Percentiles rank a stretch among this genome's conserved stretches.
Conservation (phyloP, 352 stramenopile species). For the Phytophthora fragariaefolia region DNA sequence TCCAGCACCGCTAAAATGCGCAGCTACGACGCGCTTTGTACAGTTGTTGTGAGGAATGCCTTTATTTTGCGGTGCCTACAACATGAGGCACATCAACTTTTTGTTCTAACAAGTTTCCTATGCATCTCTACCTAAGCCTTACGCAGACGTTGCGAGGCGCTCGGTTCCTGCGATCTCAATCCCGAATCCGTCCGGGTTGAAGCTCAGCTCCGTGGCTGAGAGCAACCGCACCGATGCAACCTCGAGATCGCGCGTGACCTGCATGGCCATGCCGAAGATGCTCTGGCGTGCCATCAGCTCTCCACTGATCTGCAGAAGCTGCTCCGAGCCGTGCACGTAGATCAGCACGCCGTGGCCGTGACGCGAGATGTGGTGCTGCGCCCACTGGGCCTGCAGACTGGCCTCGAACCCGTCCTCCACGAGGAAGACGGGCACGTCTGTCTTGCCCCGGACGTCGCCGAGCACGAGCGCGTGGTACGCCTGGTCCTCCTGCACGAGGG, state of each 20-base stretch:
- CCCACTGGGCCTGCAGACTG: conserved; percentile 72
- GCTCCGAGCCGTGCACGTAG: conserved; percentile 63
- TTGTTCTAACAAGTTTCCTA: conserved; percentile 27
- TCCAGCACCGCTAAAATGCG: conserved; percentile 1
- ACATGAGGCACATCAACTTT: conserved; percentile 6
- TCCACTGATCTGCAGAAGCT: conserved; percentile 77
- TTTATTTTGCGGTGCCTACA: conserved; percentile 17
- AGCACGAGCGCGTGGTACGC: conserved; percentile 65
- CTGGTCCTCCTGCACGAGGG: conserved; percentile 60
- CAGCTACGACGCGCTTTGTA: conserved; percentile 12
- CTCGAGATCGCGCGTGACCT: conserved; percentile 68
- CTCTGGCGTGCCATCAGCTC: conserved; percentile 86
- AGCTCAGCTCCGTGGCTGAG: conserved; percentile 43
- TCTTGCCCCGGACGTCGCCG: conserved; percentile 42
- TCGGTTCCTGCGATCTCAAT: conserved; percentile 47
- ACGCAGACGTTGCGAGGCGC: conserved; percentile 32
- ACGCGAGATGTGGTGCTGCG: conserved; percentile 60
- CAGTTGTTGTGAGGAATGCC: background rate
- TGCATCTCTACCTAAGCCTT: conserved; percentile 24
- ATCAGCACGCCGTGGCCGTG: conserved; percentile 60
- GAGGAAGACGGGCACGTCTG: conserved; percentile 65
- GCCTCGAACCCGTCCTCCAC: conserved; percentile 62
- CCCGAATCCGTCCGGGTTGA: conserved; percentile 78
- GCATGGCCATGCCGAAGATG: conserved; percentile 85
- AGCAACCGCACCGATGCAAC: conserved; percentile 65